Base-by-base conservation (phyloP, 192 early-diverging fungal species). In the Kickxella alabastrina region DNA sequence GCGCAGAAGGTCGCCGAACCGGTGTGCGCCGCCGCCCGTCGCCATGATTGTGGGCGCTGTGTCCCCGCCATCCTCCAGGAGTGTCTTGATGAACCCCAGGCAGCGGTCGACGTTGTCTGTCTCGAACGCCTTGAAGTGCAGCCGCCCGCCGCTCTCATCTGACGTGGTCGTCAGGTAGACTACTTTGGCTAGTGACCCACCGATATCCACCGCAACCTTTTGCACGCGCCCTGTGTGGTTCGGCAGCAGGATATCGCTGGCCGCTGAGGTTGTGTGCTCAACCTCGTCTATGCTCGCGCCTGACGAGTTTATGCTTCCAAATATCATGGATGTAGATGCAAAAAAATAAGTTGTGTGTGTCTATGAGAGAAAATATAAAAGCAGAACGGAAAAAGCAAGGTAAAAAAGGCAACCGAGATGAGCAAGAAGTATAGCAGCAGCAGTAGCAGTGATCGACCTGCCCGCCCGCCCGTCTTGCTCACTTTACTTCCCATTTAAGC, bases 81-180 rank as follows among this genome's bases (percentile, higher is more conserved):
- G 70, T 6, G 77, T 64, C 21, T 75, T 63, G 52, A 96, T 83
- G 54, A 94, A 95, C 26, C 82, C 85, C 17, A 96, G 82, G 65
- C 92, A 93, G 41, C 89, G 79, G 27, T 95, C 89, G 43, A 95
- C 87, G 37, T 87, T 81, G 63, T 92, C 89, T 0, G 95, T 98
- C 57, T 98, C 93, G 56, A 98, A 93, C 44, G 88, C 92, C 43
- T 80, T 83, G 67, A 98, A 98, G 67, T 93, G 91, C 40, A 98
- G 66, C 10, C 92, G 80, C 1, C 95, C 95, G 32, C 93, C 92
- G 17, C 79, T 81, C 23, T 54, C 55, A n/a, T n/a, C n/a, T n/a
- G n/a, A n/a, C 0, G 12, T 49, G 22, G 79, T 72, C 1, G 84
- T 82, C 46, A 82, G 78, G 59, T 88, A 87, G n/a, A 90, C 83